Percentiles rank a stretch among this genome's conserved stretches.
Conservation (phyloP, 345 rosid genomes). For the Alliaria petiolata region DNA sequence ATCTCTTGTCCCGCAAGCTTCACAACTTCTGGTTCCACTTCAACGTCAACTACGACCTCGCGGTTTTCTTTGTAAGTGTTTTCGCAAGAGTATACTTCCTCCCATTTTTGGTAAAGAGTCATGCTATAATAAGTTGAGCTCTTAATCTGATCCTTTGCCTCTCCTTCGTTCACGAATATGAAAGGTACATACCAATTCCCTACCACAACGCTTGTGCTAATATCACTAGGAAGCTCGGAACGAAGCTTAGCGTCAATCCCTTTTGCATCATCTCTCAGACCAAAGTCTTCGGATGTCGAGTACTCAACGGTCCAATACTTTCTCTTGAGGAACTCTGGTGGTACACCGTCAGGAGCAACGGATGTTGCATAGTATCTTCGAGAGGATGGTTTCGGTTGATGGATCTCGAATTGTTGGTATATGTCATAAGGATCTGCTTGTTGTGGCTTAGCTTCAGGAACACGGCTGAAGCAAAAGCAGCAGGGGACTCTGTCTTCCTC, state of each 20-base stretch:
- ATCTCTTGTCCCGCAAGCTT: constrained; percentile 31
- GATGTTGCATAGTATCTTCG: constrained; percentile 40
- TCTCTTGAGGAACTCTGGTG: constrained; percentile 47
- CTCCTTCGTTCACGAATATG: constrained; percentile 48
- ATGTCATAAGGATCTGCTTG: constrained; percentile 37
- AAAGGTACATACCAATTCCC: constrained; percentile 78
- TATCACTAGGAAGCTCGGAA: constrained; percentile 36
- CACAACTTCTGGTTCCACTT: constrained; percentile 35
- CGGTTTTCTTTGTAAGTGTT: constrained; percentile 3
- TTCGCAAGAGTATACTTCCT: constrained; percentile 39
- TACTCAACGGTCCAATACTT: constrained; percentile 43
- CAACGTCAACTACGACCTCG: constrained; percentile 30
- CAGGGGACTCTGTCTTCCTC: constrained; percentile 42
- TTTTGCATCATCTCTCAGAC: constrained; percentile 47
- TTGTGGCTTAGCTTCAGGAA: constrained; percentile 36
- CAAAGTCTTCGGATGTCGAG: constrained; percentile 26
- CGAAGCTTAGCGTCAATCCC: constrained; percentile 44
- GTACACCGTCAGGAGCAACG: constrained; percentile 39
- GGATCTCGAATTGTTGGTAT: constrained; percentile 43
- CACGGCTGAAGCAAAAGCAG: constrained; percentile 34
- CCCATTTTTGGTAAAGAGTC: constrained; percentile 62
- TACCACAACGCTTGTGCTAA: constrained; percentile 26
- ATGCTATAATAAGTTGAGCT: constrained; percentile 48
- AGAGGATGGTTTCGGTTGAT: background rate
- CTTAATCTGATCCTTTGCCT: constrained; percentile 37